Evolutionary conservation across 306 rosid species (phyloP).

Genomic region (Luffa acutangula): DNA sequence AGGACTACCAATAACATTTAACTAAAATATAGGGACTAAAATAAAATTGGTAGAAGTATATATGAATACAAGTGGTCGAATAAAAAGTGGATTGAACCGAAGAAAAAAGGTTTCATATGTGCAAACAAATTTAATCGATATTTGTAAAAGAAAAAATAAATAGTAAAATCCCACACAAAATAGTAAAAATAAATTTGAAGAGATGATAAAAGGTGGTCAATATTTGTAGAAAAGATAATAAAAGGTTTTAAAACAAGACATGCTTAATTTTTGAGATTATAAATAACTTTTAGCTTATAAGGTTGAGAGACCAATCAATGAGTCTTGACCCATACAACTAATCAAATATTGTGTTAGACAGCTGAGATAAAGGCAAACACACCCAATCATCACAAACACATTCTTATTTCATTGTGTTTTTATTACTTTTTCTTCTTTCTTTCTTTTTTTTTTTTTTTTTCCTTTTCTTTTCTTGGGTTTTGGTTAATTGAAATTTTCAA

Average conservation of each 20-base stretch:
- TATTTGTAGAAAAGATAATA: background rate
- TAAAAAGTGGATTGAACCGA: background rate
- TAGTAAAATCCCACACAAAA: background rate
- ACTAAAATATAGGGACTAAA: too few relatives aligned
- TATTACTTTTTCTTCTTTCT: background rate
- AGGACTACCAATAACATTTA: too few relatives aligned
- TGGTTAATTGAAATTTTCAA: background rate
- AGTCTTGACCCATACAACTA: slow-evolving; percentile 3
- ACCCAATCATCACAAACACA: slow-evolving; percentile 8
- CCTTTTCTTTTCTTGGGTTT: background rate
- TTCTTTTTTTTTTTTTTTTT: too few relatives aligned
- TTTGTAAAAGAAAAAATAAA: background rate
- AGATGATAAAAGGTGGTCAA: background rate
- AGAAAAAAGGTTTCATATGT: too few relatives aligned
- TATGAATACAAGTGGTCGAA: too few relatives aligned
- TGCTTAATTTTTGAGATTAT: background rate
- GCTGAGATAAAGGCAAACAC: slow-evolving; percentile 4
- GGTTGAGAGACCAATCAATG: slow-evolving; percentile 3
- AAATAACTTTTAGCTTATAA: background rate
- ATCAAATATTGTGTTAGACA: slow-evolving; percentile 5
- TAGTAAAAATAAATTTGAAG: background rate
- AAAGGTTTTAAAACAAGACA: background rate
- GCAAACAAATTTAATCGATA: too few relatives aligned
- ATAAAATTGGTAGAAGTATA: too few relatives aligned
- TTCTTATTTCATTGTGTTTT: background rate